Conservation (phyloP, 768 basidiomycete species). For the Trametes maxima region DNA sequence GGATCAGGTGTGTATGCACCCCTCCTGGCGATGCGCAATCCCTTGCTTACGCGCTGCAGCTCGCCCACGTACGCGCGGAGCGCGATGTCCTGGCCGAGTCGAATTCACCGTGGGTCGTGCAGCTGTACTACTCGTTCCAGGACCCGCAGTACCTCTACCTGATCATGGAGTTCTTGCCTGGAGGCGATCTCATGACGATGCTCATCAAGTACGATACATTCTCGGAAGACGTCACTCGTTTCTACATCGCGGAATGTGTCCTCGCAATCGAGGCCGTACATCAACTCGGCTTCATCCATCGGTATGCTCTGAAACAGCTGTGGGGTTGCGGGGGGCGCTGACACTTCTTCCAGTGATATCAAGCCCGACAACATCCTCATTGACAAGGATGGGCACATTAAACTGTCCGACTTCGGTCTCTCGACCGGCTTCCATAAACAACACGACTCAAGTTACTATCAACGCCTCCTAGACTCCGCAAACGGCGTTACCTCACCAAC, state of each 20-base stretch:
- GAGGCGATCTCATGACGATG: slow-evolving; percentile 99
- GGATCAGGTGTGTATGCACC: slow-evolving; percentile 71
- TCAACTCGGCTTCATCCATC: slow-evolving; percentile 95
- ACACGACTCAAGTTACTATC: slow-evolving; percentile 95
- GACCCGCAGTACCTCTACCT: slow-evolving; percentile 90
- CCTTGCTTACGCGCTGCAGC: slow-evolving; percentile 46
- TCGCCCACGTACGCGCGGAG: slow-evolving; percentile 97
- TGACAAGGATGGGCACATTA: slow-evolving; percentile 95
- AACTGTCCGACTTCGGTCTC: slow-evolving; percentile 97
- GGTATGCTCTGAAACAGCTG: slow-evolving; percentile 51
- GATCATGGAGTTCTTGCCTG: slow-evolving; percentile 99
- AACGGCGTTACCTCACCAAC: slow-evolving; percentile 48
- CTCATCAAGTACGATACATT: slow-evolving; percentile 99
- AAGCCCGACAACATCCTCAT: slow-evolving; percentile 99
- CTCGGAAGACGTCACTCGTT: slow-evolving; percentile 95
- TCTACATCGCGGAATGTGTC: slow-evolving; percentile 99
- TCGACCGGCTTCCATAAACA: slow-evolving; percentile 99
- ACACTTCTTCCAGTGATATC: slow-evolving; percentile 70
- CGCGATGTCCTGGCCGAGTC: slow-evolving; percentile 96
- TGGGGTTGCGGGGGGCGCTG: slow-evolving; percentile 4
- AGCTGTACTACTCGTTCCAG: slow-evolving; percentile 98
- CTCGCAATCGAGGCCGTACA: slow-evolving; percentile 98
- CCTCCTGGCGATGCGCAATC: not conserved
- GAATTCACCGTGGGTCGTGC: slow-evolving; percentile 95
- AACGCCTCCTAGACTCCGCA: slow-evolving; percentile 76